Evolutionary conservation across 331 rosid genomes (phyloP).

Genomic region (Malus hybrid): DNA sequence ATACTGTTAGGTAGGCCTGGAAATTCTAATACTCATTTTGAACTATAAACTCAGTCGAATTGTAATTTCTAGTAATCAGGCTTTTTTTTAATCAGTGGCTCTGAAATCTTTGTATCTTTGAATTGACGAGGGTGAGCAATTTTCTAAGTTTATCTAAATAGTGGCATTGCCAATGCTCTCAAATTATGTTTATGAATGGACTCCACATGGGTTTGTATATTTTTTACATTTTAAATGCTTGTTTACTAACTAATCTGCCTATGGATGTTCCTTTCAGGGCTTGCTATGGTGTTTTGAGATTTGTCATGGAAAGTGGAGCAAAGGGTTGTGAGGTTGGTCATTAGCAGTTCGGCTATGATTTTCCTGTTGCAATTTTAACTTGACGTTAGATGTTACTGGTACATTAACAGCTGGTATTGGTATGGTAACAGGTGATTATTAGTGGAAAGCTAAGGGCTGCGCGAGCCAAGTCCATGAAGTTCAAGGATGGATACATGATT

Average conservation of each 20-base stretch:
- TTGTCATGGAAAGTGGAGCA: conserved; percentile 92
- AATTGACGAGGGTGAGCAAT: not conserved
- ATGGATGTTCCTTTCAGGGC: conserved; percentile 40
- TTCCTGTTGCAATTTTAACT: not conserved
- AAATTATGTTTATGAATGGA: not conserved
- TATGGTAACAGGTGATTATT: conserved; percentile 50
- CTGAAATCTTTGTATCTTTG: not conserved
- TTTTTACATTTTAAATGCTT: too few relatives aligned
- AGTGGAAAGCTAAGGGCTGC: conserved; percentile 94
- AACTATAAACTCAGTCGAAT: not conserved
- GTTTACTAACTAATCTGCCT: not conserved
- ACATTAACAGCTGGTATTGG: not conserved
- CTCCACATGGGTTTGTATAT: not conserved
- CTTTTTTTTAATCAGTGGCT: not conserved
- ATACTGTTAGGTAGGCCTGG: not conserved
- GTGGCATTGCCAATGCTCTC: not conserved
- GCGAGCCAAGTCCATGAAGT: conserved; percentile 90
- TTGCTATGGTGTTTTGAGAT: conserved; percentile 91
- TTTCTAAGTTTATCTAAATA: not conserved
- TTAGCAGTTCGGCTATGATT: not conserved
- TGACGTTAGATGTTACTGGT: too few relatives aligned
- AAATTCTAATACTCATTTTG: not conserved
- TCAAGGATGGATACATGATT: conserved; percentile 91
- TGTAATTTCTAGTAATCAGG: not conserved
- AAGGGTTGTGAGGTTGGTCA: conserved; percentile 87